These are phyloP conservation scores for Porphyrellus cyaneotinctus DNA, from an alignment of 768 basidiomycete species.

Conservation along the genomic window DNA sequence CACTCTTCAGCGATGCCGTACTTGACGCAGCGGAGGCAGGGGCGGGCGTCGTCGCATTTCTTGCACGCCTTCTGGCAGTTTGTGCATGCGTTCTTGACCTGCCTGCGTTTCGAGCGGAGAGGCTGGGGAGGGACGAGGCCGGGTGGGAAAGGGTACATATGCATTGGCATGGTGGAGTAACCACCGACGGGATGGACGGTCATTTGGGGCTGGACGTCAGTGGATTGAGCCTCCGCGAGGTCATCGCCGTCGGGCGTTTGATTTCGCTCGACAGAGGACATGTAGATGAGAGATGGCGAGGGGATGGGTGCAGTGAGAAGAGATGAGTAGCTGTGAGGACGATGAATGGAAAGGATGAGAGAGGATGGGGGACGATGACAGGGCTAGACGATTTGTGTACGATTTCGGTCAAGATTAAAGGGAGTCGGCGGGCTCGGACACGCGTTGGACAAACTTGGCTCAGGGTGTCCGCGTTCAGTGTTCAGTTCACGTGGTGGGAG, in stretches of 20 bases:
- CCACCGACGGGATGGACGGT: conserved; percentile 47
- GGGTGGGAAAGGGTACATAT: conserved; percentile 66
- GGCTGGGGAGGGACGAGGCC: conserved; percentile 44
- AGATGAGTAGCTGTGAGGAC: conserved; percentile 26
- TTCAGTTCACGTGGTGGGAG: conserved; percentile 34
- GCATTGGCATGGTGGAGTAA: conserved; percentile 55
- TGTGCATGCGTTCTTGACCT: conserved; percentile 90
- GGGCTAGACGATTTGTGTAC: conserved; percentile 27
- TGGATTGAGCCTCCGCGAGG: conserved; percentile 30
- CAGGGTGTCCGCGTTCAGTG: conserved; percentile 29
- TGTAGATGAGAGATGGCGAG: conserved; percentile 24
- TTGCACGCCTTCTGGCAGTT: conserved; percentile 91
- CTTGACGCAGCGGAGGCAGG: conserved; percentile 89
- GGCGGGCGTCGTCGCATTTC: conserved; percentile 88
- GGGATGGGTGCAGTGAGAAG: conserved; percentile 26
- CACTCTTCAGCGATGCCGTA: conserved; percentile 87
- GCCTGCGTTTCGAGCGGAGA: conserved; percentile 71
- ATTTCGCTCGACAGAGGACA: conserved; percentile 39
- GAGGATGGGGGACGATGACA: conserved; percentile 14
- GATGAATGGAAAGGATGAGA: conserved; percentile 11
- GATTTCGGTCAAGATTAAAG: conserved; percentile 34
- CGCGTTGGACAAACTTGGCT: conserved; percentile 35
- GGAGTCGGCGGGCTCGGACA: conserved; percentile 32
- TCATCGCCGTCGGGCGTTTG: conserved; percentile 40
- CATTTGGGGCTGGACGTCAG: conserved; percentile 44